Percentiles rank a stretch among this genome's conserved stretches.
Conservation (phyloP, 805 yeast genomes). For the Starmerella davenportii region DNA sequence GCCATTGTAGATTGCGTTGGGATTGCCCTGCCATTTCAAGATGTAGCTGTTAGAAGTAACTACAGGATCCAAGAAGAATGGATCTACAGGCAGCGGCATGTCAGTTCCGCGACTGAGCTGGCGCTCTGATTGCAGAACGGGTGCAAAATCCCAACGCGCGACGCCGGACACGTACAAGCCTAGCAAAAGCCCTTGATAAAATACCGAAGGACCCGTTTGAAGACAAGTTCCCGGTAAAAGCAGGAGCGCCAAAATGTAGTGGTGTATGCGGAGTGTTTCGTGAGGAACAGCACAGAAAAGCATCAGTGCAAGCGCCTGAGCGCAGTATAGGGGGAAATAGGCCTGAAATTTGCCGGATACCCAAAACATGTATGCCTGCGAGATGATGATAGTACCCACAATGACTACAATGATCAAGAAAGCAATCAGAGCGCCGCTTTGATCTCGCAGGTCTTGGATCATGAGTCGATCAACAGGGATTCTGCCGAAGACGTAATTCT, state of each 20-base stretch:
- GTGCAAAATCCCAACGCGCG: constrained; percentile 84
- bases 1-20: constrained; percentile 24
- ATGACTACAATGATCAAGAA: constrained; percentile 33
- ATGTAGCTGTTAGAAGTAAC: constrained; percentile 12
- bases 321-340: constrained; percentile 38
- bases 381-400: constrained; percentile 37
- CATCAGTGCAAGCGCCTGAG: constrained; percentile 29
- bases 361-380: constrained; percentile 73
- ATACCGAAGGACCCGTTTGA: constrained; percentile 25
- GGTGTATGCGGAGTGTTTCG: constrained; percentile 59
- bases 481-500: constrained; percentile 75
- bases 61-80: constrained; percentile 13
- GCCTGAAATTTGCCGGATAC: constrained; percentile 36
- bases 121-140: constrained; percentile 60
- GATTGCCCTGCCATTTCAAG: constrained; percentile 14
- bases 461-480: constrained; percentile 78
- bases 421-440: constrained; percentile 61
- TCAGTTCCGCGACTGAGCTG: constrained; percentile 50
- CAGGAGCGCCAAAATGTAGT: constrained; percentile 59
- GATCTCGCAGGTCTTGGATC: constrained; percentile 45
- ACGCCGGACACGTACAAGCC: constrained; percentile 75
- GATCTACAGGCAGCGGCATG: constrained; percentile 25
- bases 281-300: constrained; percentile 40
- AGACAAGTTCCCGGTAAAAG: constrained; percentile 73
- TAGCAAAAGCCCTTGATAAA: constrained; percentile 67